Base-by-base conservation (phyloP, 305 asterid genomes). In the Fraxinus sp. region DNA sequence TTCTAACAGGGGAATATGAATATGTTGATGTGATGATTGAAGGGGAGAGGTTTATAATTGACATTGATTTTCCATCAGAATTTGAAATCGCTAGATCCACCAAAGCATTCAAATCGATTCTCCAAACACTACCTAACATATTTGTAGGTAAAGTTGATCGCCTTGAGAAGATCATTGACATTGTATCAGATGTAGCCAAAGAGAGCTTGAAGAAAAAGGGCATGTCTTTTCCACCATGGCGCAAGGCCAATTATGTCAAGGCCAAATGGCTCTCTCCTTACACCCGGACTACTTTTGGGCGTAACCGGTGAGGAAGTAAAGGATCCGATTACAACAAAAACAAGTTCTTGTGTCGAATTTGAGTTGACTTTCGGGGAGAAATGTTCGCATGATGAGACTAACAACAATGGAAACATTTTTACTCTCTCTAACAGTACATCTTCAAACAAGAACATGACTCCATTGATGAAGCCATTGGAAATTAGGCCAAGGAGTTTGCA, bases 181-280 rank as follows among this genome's bases (percentile, higher is more conserved):
- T 91, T 10, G 92, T 90, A 18, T 85, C 97, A 0, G 98, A 95
- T 35, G 93, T 97, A 26, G 97, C 94, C 30, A 92, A 87, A 72
- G 97, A 87, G 87, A 95, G 97, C 89, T 84, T 95, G 74, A 92
- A 89, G 92, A 95, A 95, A 91, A 93, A 89, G 84, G 98, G 98
- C 28, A 91, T 95, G 98, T 93, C 95, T n/a, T 72, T 88, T 64
- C 97, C 98, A 5, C 98, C 98, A 0, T 93, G 98, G 98, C 94
- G 98, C 41, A 93, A 85, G 83, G 89, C 91, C n/a, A 96, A 89
- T 35, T 95, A 95, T 41, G 92, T 95, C 14, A 93, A 89, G 83
- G 90, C 97, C 70, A 95, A 95, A 87, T 95, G 98, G 98, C 91
- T 95, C 46, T 93, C 97, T 5, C 89, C 93, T 46, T 88, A 66